Evolutionary conservation across 2,329 filamentous ascomycete genomes (phyloP).

Genomic region (Chaetomium sp.): DNA sequence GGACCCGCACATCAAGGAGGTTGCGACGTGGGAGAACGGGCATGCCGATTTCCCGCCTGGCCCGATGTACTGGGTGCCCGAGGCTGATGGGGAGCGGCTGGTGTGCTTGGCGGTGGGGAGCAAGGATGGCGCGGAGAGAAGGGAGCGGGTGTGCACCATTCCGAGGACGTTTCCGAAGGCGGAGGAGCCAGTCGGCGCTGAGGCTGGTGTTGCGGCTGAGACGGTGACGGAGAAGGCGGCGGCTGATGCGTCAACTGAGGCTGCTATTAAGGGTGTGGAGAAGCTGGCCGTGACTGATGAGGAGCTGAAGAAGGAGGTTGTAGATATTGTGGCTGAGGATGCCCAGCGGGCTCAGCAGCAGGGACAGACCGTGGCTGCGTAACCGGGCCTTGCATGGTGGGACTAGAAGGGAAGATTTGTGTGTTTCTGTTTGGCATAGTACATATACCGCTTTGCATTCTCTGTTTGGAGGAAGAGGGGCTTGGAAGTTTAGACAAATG

Average conservation of each 20-base stretch:
- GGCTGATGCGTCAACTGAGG: neutral
- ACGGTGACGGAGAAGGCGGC: slow-evolving; percentile 6
- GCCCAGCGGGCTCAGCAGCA: neutral
- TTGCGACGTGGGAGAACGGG: slow-evolving; percentile 47
- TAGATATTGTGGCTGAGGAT: no score
- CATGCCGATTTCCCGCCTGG: slow-evolving; percentile 48
- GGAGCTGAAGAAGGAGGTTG: no score
- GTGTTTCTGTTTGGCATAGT: slow-evolving; percentile 1
- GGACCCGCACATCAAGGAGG: slow-evolving; percentile 53
- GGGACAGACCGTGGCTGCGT: neutral
- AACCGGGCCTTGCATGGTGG: no score
- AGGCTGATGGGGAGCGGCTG: slow-evolving; percentile 38
- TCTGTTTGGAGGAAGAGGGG: neutral
- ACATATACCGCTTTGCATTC: neutral
- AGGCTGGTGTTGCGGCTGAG: slow-evolving; percentile 7
- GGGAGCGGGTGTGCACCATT: slow-evolving; percentile 46
- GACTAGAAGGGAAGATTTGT: no score
- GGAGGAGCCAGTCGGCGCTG: slow-evolving; percentile 10
- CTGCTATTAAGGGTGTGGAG: no score
- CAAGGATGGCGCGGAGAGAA: slow-evolving; percentile 38
- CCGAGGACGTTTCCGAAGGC: slow-evolving; percentile 20
- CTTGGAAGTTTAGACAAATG: neutral
- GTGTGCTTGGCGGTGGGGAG: slow-evolving; percentile 50
- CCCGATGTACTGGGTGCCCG: slow-evolving; percentile 51
- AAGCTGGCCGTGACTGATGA: no score